A percentile compares a stretch with the other conserved stretches of the same genome.
phyloP scores from a whole-genome alignment of 2,329 filamentous ascomycete genomes.

The Passalora sequoiae region DNA sequence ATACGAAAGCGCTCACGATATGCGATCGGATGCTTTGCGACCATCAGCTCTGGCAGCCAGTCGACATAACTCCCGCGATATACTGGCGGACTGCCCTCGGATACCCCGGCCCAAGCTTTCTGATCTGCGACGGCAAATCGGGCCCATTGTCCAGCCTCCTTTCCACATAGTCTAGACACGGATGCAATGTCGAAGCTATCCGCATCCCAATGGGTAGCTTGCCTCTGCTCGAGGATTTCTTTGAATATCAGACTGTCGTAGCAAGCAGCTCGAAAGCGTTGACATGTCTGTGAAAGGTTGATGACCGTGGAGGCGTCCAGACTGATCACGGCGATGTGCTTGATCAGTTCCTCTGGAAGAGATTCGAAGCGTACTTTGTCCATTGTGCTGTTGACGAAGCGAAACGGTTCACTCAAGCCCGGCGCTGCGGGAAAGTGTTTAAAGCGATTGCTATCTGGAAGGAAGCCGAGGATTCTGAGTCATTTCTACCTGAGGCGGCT shows the following conservation, averaged over 20 bases:
- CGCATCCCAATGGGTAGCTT: conserved; percentile 3
- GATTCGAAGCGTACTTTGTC: too few species aligned
- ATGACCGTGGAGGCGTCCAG: conserved; percentile 11
- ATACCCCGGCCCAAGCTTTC: conserved; percentile 6
- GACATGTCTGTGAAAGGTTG: conserved; percentile 11
- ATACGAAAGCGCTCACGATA: too few species aligned
- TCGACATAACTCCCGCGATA: not conserved
- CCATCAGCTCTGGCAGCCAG: conserved; percentile 14
- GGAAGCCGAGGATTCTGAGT: too few species aligned
- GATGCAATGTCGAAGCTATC: conserved; percentile 8
- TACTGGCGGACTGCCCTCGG: conserved; percentile 1
- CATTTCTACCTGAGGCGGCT: too few species aligned
- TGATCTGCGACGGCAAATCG: conserved; percentile 17
- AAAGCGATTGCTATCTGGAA: too few species aligned
- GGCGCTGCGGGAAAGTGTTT: too few species aligned
- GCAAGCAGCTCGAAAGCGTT: conserved; percentile 13
- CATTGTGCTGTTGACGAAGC: conserved; percentile 3
- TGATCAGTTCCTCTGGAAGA: conserved; percentile 17
- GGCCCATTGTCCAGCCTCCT: conserved; percentile 13
- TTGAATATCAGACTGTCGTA: conserved; percentile 15
- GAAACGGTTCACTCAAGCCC: too few species aligned
- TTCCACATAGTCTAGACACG: conserved; percentile 6
- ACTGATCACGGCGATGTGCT: conserved; percentile 15
- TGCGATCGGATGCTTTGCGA: conserved; percentile 12
- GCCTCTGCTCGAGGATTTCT: conserved; percentile 7